Evolutionary conservation across 2,329 filamentous ascomycete species (phyloP).

Genomic region (Fusarium beomiforme): DNA sequence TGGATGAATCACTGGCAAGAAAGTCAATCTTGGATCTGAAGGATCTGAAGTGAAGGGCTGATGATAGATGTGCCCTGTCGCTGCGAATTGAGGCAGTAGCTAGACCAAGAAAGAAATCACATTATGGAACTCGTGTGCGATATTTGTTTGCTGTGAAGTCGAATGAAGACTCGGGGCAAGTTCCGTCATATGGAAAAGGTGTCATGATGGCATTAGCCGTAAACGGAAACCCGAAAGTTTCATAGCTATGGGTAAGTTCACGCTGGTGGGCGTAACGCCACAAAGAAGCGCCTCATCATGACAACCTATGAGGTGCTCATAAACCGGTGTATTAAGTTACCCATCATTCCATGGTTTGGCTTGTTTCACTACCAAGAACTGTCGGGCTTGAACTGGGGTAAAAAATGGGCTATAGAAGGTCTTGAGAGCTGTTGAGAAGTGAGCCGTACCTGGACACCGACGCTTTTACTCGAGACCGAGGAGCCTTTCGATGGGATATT

Average conservation of each 20-base stretch:
- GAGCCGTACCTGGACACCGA: neutral
- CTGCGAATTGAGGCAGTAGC: constrained; percentile 38
- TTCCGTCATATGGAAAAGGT: neutral
- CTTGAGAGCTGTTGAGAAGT: neutral
- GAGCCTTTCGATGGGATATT: neutral
- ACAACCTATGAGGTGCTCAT: neutral
- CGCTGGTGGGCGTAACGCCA: constrained; percentile 4
- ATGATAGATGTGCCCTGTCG: constrained; percentile 33
- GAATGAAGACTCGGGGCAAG: neutral
- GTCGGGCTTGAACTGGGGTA: neutral
- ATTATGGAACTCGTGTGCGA: constrained; percentile 15
- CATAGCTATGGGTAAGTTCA: neutral
- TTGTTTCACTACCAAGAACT: neutral
- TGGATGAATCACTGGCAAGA: constrained; percentile 27
- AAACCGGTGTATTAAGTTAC: neutral
- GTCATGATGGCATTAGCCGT: constrained; percentile 26
- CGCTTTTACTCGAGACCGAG: neutral
- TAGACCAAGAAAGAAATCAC: constrained; percentile 42
- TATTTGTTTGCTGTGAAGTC: constrained; percentile 4
- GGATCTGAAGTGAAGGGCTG: constrained; percentile 2
- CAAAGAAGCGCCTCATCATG: constrained; percentile 14
- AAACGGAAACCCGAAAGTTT: constrained; percentile 30
- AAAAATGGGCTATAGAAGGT: neutral
- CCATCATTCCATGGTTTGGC: neutral
- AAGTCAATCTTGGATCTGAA: constrained; percentile 15